Base-by-base conservation (phyloP, 2,329 filamentous ascomycete genomes). In the Nothophoma quercina region DNA sequence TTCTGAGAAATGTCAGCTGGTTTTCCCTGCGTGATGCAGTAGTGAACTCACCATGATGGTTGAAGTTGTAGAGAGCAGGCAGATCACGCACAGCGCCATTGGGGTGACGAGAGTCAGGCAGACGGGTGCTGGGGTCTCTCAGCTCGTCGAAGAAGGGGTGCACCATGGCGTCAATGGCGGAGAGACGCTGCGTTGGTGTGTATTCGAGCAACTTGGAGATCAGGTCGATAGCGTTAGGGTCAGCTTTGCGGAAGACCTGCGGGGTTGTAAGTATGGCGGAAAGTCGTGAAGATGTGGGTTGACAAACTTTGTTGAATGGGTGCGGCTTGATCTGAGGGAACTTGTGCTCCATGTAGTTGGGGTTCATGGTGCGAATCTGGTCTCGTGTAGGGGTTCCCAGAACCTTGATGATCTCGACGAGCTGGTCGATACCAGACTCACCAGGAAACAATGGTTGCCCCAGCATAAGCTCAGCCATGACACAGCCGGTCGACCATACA, bases 301-400 rank as follows among this genome's bases (percentile, higher is more conserved):
- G 23, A 69, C 62, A 65, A 70, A 87, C 85, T 85, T 98, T 98
- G 80, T 90, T 96, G 83, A 99, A 99, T 22, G 95, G 95, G 72
- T 99, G 95, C 52, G 95, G 95, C 82, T 99, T 99, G 81, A 99
- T 99, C 78, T 99, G 95, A 39, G 95, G 95, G 78, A 99, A 99
- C 81, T 98, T 98, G 81, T 99, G 95, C 80, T 99, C 95, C 95
- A 99, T 99, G 79, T 99, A 99, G 78, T 99, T 99, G 54, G 95
- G 95, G 78, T 99, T 99, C 95, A 99, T 99, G 62, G 95, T 99
- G 65, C 95, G 90, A 71, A 99, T 99, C 78, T 99, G 95, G 76
- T 99, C 95, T 61, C 95, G 86, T 28, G 95, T 98, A 15, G 95
- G 95, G 15, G 95, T 99, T 55, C 95, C 95, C 56, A 99, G 81